Conservation (phyloP, 148 eudicot genomes). For the Chenopodium quinoa region DNA sequence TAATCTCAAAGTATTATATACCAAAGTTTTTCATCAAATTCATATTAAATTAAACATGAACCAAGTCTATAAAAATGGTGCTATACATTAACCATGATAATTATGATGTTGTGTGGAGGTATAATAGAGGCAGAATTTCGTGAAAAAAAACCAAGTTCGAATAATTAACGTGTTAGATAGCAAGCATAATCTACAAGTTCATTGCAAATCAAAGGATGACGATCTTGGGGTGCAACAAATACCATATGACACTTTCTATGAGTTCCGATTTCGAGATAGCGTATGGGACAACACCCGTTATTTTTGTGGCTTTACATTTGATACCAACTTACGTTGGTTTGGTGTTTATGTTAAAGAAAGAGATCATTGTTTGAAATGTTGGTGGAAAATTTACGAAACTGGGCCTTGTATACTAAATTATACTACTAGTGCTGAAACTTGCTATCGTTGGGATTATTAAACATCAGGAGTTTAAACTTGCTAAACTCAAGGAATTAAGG, state of each 20-base stretch:
- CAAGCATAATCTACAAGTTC: conserved; percentile 1
- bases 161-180: not conserved
- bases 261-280: conserved; percentile 18
- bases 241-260: not conserved
- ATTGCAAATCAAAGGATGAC: conserved; percentile 28
- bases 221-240: conserved; percentile 12
- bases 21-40: too few relatives aligned
- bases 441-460: too few relatives aligned
- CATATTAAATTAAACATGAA: not conserved
- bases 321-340: not conserved
- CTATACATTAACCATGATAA: not conserved
- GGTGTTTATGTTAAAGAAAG: conserved; percentile 5
- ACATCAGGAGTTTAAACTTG: too few relatives aligned
- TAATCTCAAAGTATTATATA: too few relatives aligned
- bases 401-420: too few relatives aligned
- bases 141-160: not conserved
- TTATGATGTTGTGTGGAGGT: not conserved
- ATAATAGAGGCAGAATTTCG: not conserved
- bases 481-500: too few relatives aligned
- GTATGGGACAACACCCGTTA: not conserved
- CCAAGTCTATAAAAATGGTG: not conserved
- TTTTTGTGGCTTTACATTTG: conserved; percentile 19
- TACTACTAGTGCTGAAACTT: too few relatives aligned
- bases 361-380: too few relatives aligned
- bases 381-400: too few relatives aligned